These are phyloP conservation scores for Cucurbita argyrosperma DNA, from an alignment of 306 rosid species.

Conservation along the genomic window DNA sequence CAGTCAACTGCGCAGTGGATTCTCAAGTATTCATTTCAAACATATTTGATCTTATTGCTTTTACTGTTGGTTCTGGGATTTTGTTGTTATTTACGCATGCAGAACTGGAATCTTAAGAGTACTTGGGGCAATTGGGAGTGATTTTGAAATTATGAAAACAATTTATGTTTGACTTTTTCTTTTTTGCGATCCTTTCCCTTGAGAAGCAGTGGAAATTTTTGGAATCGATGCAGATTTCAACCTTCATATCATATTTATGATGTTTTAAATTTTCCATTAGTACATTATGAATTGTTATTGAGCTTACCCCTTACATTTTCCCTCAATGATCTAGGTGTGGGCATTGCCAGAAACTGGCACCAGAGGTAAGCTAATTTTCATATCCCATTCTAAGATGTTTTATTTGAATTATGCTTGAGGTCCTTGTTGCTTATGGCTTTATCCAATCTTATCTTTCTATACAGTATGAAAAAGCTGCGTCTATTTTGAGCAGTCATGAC, in stretches of 20 bases:
- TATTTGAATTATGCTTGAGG: background rate
- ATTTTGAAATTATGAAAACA: no score
- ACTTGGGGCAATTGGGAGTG: no score
- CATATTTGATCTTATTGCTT: no score
- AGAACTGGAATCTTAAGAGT: no score
- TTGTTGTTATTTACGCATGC: no score
- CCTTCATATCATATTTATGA: background rate
- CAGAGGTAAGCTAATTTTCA: slow-evolving; percentile 47
- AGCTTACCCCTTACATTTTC: background rate
- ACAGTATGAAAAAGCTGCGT: slow-evolving; percentile 84
- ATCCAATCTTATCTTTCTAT: background rate
- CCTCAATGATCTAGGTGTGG: slow-evolving; percentile 56
- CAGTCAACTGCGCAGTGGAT: background rate
- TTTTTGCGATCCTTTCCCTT: background rate
- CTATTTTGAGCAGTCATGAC: slow-evolving; percentile 53
- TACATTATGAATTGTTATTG: background rate
- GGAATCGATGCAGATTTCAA: background rate
- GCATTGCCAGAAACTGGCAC: slow-evolving; percentile 87
- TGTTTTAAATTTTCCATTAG: background rate
- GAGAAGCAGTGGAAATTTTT: background rate
- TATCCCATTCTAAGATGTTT: background rate
- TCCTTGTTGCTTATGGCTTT: background rate
- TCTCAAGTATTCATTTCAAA: background rate
- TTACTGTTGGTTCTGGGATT: no score
- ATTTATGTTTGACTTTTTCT: background rate